A percentile compares a stretch with the other conserved stretches of the same genome.
These are phyloP conservation scores for Yamadazyma oceani DNA, from an alignment of 1,139 yeast genomes.

Conservation along the genomic window DNA sequence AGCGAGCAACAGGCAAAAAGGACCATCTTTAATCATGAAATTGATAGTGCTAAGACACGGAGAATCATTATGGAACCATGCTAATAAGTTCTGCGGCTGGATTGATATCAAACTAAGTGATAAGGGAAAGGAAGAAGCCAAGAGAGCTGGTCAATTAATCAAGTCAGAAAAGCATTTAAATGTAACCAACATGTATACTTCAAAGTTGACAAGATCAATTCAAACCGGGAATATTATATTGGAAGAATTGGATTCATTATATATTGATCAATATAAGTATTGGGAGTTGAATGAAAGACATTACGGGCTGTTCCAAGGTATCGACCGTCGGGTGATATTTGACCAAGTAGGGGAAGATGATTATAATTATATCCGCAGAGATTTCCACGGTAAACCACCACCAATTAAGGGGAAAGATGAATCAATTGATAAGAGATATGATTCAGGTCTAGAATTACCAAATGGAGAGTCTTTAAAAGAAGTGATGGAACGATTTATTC, in stretches of 20 bases:
- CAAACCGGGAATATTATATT: conserved; percentile 65
- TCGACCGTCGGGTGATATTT: conserved; percentile 54
- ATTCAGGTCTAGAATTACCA: conserved; percentile 43
- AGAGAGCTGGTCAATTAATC: conserved; percentile 56
- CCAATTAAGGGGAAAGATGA: conserved; percentile 33
- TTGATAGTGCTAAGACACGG: conserved; percentile 70
- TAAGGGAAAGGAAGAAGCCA: conserved; percentile 64
- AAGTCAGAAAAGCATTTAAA: conserved; percentile 20
- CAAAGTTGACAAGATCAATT: conserved; percentile 63
- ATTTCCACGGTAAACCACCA: conserved; percentile 71
- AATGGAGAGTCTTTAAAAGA: conserved; percentile 67
- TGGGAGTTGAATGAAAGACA: conserved; percentile 83
- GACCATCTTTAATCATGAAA: no score
- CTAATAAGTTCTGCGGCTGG: conserved; percentile 80
- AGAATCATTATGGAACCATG: conserved; percentile 70
- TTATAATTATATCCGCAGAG: conserved; percentile 67
- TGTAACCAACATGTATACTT: conserved; percentile 55
- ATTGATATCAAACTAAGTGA: conserved; percentile 66
- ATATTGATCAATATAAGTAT: conserved; percentile 51
- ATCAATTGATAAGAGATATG: conserved; percentile 50
- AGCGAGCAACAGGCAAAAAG: no score
- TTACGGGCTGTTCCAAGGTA: conserved; percentile 77
- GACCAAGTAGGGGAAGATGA: conserved; percentile 52
- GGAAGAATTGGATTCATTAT: conserved; percentile 42
- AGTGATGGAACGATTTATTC: conserved; percentile 62